Evolutionary conservation across 2,329 filamentous ascomycete genomes (phyloP).

Genomic region (Aspergillus versicolor): DNA sequence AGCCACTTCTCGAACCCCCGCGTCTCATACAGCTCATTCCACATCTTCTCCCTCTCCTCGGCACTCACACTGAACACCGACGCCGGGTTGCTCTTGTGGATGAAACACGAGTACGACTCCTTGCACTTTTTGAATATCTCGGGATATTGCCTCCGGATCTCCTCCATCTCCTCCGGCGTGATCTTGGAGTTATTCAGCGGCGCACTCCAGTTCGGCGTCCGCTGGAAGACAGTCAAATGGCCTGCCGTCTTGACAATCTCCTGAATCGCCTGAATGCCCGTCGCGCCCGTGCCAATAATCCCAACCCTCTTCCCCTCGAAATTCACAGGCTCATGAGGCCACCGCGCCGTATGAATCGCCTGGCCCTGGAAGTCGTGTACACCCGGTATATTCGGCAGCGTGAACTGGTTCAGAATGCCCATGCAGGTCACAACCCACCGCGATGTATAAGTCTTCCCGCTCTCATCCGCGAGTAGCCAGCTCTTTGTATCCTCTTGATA

Average conservation of each 20-base stretch:
- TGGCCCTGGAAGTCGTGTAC: conserved; percentile 49
- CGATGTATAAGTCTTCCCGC: conserved; percentile 40
- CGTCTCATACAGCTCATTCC: conserved; percentile 49
- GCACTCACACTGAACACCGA: conserved; percentile 56
- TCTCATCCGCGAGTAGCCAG: conserved; percentile 49
- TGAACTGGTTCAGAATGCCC: conserved; percentile 48
- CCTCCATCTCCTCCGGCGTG: background rate
- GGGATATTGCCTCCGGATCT: conserved; percentile 34
- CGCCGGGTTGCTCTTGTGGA: conserved; percentile 56
- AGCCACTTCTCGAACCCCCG: conserved; percentile 60
- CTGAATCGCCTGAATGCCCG: conserved; percentile 58
- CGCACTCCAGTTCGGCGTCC: conserved; percentile 65
- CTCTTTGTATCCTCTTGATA: conserved; percentile 12
- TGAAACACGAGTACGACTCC: conserved; percentile 59
- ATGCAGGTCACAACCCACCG: conserved; percentile 49
- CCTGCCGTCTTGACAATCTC: conserved; percentile 56
- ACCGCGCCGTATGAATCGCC: conserved; percentile 57
- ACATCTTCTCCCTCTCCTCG: conserved; percentile 52
- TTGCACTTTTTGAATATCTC: conserved; percentile 55
- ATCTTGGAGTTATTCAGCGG: conserved; percentile 49
- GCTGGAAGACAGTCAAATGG: conserved; percentile 61
- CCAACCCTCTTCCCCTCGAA: conserved; percentile 50
- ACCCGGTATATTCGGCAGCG: conserved; percentile 43
- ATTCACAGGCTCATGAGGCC: conserved; percentile 51
- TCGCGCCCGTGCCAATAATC: conserved; percentile 58